A percentile compares a stretch with the other conserved stretches of the same genome.
phyloP scores from a whole-genome alignment of 768 basidiomycete genomes.

The Suillus discolor region DNA sequence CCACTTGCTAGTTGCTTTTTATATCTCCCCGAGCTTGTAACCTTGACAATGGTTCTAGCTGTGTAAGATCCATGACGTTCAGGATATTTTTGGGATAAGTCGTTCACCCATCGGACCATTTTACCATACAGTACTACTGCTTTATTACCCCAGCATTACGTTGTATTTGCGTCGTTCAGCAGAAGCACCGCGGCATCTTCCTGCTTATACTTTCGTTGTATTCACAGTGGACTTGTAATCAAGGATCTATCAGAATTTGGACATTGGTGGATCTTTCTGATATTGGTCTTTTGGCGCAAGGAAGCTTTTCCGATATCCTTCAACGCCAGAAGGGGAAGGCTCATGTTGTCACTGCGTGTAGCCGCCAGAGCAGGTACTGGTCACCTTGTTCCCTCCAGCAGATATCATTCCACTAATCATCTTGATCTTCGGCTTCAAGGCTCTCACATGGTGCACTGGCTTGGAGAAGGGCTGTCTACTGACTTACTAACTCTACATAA shows the following conservation, averaged over 20 bases:
- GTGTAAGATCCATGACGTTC: constrained; percentile 30
- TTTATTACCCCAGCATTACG: constrained; percentile 23
- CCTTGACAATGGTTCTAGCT: background rate
- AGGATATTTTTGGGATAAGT: constrained; percentile 24
- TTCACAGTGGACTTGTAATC: constrained; percentile 16
- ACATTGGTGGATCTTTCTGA: constrained; percentile 4
- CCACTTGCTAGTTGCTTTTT: constrained; percentile 5
- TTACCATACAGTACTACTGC: constrained; percentile 36
- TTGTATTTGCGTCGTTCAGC: constrained; percentile 10
- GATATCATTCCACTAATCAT: background rate
- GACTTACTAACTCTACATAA: background rate
- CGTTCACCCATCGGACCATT: constrained; percentile 23
- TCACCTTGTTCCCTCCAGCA: background rate
- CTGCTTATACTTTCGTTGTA: constrained; percentile 15
- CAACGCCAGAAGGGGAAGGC: background rate
- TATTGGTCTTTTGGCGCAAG: background rate
- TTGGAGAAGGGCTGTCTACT: background rate
- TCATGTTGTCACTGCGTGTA: background rate
- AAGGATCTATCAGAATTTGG: constrained; percentile 14
- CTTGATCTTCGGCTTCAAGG: background rate
- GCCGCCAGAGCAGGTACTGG: background rate
- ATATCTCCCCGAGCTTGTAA: background rate
- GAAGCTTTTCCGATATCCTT: background rate
- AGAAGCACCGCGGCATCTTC: constrained; percentile 1
- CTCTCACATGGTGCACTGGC: background rate